Base-by-base conservation (phyloP, 176 grass and related monocot genomes). In the Carex myosuroides region DNA sequence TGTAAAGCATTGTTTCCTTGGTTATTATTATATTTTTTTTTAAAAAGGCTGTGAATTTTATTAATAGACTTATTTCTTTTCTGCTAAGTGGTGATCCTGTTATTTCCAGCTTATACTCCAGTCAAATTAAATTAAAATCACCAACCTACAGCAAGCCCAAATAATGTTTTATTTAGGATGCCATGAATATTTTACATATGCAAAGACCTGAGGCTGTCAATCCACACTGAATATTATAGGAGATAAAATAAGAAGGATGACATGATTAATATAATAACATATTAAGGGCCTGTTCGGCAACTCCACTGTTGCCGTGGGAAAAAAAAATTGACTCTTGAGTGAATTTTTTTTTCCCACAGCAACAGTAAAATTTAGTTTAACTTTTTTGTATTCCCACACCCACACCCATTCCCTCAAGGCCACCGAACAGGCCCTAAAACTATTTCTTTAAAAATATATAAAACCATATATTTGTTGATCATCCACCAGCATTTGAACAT, bases 41-140 rank as follows among this genome's bases (percentile, higher is more conserved):
- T 48, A 4, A 20, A 46, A 48, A 10, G 3, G 18, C 1, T 48
- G n/a, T 48, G 39, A 72, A 72, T 20, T 46, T 72, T 48, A 26
- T 35, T 6, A 68, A 37, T 35, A 52, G 39, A 22, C 70, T 75
- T 53, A 26, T 53, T 52, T 50, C 8, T 20, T 75, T 62, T 75
- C 21, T n/a, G 20, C 10, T 29, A 75, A 75, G 70, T 75, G 70
- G 44, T 75, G 41, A 53, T 75, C 70, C 42, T 75, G 44, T 75
- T 24, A 53, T 53, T 75, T 75, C 70, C 70, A 75, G 70, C 67
- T 53, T 53, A 41, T 69, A 53, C 42, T 75, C 70, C 70, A 53
- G n/a, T 50, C 18, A 73, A 2, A 44, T 73, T 48, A 18, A 48
- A 52, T 42, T 5, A 10, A 48, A 59, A 72, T 20, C 39, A 22